phyloP scores from a whole-genome alignment of 257 asterid species.

The Solanum bukasovii region DNA sequence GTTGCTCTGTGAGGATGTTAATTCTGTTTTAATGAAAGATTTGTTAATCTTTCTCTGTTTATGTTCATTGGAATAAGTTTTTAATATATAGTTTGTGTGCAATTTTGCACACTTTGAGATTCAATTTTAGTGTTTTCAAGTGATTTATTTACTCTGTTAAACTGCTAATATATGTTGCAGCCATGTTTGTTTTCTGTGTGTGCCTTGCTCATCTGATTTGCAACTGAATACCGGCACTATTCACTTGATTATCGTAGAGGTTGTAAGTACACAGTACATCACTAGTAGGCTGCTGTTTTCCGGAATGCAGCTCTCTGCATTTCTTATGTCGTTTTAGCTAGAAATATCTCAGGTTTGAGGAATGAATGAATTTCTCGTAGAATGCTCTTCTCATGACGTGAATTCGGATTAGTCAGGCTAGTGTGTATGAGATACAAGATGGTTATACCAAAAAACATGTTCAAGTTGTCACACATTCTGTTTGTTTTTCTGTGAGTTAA shows the following conservation, averaged over 20 bases:
- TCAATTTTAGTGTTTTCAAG: background rate
- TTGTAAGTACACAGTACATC: background rate
- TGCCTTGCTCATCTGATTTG: background rate
- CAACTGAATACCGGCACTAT: background rate
- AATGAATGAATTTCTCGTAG: background rate
- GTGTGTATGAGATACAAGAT: background rate
- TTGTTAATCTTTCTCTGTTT: constrained; percentile 11
- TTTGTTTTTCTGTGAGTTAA: background rate
- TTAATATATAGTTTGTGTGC: background rate
- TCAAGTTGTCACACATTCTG: background rate
- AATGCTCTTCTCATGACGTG: background rate
- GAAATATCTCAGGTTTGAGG: background rate
- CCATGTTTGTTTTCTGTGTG: background rate
- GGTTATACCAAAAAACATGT: background rate
- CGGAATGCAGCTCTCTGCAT: background rate
- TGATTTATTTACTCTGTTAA: background rate
- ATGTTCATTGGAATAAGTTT: constrained; percentile 12
- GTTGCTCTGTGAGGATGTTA: constrained; percentile 4
- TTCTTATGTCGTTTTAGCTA: background rate
- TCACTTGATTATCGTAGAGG: background rate
- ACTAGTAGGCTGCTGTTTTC: background rate
- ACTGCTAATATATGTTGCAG: background rate
- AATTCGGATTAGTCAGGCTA: background rate
- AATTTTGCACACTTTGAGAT: background rate
- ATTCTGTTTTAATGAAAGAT: background rate